Evolutionary conservation across 176 grass and related monocot species (phyloP), one percentile per base, ranked within the genome.

Genomic region (Carex scoparia): DNA sequence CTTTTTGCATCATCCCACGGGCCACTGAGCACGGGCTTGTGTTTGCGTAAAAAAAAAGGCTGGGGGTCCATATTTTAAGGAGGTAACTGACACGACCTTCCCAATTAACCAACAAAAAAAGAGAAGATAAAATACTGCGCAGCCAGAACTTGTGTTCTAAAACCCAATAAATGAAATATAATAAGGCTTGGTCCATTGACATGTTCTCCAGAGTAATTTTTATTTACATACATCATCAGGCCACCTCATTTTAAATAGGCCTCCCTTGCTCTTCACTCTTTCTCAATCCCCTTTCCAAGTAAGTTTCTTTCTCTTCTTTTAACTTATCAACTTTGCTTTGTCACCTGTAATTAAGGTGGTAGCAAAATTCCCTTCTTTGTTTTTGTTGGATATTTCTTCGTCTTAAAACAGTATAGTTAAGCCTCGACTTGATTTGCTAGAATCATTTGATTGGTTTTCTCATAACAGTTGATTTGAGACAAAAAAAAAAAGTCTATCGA

Each of bases 351-450:
- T 23, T 23, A 91, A 59, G 81, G 82, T 79, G 89, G 90, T 85
- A 28, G 62, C 67, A 89, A 86, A 83, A 86, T 89, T 81, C 87
- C 59, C 59, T 61, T 40, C 37, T 6, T 8, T 87, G 87, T 94
- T 61, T 75, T 13, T 48, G 62, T 44, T 44, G 38, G 38, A 40
- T 70, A 42, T 42, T 19, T 48, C 1, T 2, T 3, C 1, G 33
- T 33, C 33, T 33, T 33, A 33, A 2, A 33, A 33, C 33, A 3
- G 33, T 35, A 35, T 3, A 35, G 33, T 35, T 35, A 1, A 35
- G 33, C 1, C 1, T 35, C 3, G 33, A 35, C 35, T 49, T 9
- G 8, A 49, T 78, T 78, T 10, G 5, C 72, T 18, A 9, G 23
- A 49, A 55, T 54, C 40, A 78, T 63, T 31, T n/a, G 58, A 58